Conservation (phyloP, 305 asterid species). For the Fraxinus ornus region DNA sequence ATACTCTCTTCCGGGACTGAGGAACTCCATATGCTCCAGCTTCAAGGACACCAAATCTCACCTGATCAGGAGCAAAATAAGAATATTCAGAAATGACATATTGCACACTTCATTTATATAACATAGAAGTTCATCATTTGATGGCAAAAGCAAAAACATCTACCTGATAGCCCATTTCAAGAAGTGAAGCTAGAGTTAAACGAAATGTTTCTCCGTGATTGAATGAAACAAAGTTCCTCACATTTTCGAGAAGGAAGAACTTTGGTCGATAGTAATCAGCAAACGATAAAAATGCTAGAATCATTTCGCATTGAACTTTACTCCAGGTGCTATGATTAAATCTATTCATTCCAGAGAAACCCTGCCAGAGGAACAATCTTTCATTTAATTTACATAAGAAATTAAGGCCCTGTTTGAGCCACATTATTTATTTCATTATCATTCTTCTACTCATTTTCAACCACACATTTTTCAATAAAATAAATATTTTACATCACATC, state of each 20-base stretch:
- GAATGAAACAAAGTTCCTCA: conserved; percentile 49
- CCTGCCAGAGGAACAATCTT: conserved; percentile 32
- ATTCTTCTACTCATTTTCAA: too few relatives aligned
- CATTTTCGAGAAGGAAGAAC: conserved; percentile 50
- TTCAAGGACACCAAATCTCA: conserved; percentile 91
- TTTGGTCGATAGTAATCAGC: conserved; percentile 46
- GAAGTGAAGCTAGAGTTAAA: conserved; percentile 48
- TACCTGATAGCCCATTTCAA: conserved; percentile 59
- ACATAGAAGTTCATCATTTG: neutral
- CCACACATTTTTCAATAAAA: too few relatives aligned
- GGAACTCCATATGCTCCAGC: conserved; percentile 98
- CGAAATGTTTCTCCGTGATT: conserved; percentile 50
- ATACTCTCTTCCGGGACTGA: conserved; percentile 94
- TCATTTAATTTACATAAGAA: neutral
- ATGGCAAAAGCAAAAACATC: neutral
- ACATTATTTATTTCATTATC: too few relatives aligned
- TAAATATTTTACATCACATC: too few relatives aligned
- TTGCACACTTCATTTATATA: neutral
- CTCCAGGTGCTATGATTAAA: conserved; percentile 53
- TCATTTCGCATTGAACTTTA: conserved; percentile 58
- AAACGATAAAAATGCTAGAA: conserved; percentile 48
- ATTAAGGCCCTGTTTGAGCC: neutral
- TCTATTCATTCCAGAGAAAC: conserved; percentile 55
- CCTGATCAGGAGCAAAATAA: conserved; percentile 28
- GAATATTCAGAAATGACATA: neutral